Percentiles rank a stretch among this genome's conserved stretches.
Conservation (phyloP, 129 eudicot species). For the Pseudognaphalium luteoalbum region DNA sequence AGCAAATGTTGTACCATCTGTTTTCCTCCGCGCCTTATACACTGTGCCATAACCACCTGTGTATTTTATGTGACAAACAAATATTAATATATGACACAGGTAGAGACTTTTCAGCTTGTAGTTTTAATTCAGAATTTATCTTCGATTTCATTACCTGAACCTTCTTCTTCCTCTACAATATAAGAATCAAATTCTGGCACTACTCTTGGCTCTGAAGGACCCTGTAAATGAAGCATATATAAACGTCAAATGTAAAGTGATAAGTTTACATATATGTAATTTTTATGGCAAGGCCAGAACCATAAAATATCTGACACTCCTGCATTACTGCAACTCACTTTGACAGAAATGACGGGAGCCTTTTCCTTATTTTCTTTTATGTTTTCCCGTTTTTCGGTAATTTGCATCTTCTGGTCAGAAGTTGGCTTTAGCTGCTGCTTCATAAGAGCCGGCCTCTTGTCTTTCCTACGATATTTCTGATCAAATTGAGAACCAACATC, state of each 20-base stretch:
- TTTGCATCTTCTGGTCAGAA: conserved; percentile 28
- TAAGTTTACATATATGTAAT: conserved; percentile 12
- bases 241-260: conserved; percentile 4
- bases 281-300: conserved; percentile 20
- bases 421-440: conserved; percentile 46
- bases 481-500: conserved; percentile 24
- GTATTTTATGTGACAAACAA: conserved; percentile 17
- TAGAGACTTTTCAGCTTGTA: conserved; percentile 7
- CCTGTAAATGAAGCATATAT: conserved; percentile 47
- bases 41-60: conserved; percentile 99
- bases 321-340: conserved; percentile 42
- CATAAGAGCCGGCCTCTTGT: conserved; percentile 28
- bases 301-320: conserved; percentile 15
- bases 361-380: conserved; percentile 45
- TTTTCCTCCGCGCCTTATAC: conserved; percentile 77
- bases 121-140: neutral
- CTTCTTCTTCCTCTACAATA: conserved; percentile 87
- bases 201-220: conserved; percentile 44
- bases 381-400: conserved; percentile 32
- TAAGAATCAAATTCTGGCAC: conserved; percentile 70
- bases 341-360: conserved; percentile 20
- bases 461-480: conserved; percentile 39
- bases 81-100: neutral
- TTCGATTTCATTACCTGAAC: conserved; percentile 65
- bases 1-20: conserved; percentile 85